Base-by-base conservation (phyloP, 306 rosid genomes). In the Ammopiptanthus mongolicus region DNA sequence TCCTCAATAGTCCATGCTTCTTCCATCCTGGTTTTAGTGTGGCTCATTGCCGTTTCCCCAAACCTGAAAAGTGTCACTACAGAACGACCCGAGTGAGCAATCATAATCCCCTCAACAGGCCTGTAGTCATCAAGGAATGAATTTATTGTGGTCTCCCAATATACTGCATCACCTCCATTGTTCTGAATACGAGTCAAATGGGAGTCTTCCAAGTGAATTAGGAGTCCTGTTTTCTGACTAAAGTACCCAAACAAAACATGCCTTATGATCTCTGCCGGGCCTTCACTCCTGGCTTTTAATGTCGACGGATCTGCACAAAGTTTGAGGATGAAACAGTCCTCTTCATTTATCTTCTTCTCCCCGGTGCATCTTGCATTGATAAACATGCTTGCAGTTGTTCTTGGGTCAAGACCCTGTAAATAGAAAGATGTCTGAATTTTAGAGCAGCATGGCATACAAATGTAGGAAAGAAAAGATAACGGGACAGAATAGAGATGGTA, bases 1-100 rank as follows among this genome's bases (percentile, higher is more conserved):
- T 96, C 99, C 86, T 96, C 99, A 31, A 96, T 90, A 0, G 99
- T 88, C 99, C 99, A 96, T 52, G 98, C 96, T 84, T 96, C 99
- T 83, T 96, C 99, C 99, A 96, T 96, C 84, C 92, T 84, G 12
- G 99, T 92, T 75, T 96, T 96, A 1, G 99, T 90, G 88, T 96
- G 99, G 78, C 97, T 92, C 99, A 96, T 84, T 47, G 99, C 97
- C 8, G 99, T 96, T 83, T 96, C 99, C 70, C 99, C 99, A 56
- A 96, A 96, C 83, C 99, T 87, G 93, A 96, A 96, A 63, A 96
- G 98, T 17, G 99, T 96, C 68, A 90, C 99, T 17, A 92, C 93
- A 4, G 99, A 96, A 51, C 96, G 93, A 31, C 99, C 99, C 0
- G 98, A 90, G 77, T 96, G 99, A 61, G 99, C 99, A 8, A 96